Conservation (phyloP, 176 grass and related monocot genomes). For the Areca catechu region DNA sequence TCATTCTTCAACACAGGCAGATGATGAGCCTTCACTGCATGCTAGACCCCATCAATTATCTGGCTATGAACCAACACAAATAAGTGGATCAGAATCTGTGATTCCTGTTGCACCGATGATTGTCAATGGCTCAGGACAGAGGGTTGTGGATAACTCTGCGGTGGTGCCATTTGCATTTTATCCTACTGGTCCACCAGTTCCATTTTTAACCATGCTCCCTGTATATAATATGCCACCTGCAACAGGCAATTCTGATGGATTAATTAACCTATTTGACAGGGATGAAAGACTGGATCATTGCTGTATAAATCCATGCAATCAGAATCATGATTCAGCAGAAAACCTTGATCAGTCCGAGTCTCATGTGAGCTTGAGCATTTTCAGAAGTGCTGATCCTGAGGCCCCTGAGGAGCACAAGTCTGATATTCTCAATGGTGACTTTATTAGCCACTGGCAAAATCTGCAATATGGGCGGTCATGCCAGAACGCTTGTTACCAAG, state of each 20-base stretch:
- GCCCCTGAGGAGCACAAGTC: slow-evolving; percentile 38
- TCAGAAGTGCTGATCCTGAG: slow-evolving; percentile 28
- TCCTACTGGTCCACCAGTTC: slow-evolving; percentile 60
- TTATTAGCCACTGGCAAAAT: slow-evolving; percentile 48
- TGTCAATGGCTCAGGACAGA: slow-evolving; percentile 50
- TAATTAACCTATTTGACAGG: slow-evolving; percentile 37
- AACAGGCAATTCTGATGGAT: slow-evolving; percentile 32
- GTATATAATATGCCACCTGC: slow-evolving; percentile 17
- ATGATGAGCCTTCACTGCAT: slow-evolving; percentile 26
- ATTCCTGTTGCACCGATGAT: slow-evolving; percentile 45
- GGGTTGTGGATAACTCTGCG: slow-evolving; percentile 45
- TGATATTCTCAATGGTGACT: slow-evolving; percentile 80
- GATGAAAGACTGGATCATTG: slow-evolving; percentile 40
- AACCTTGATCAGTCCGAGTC: slow-evolving; percentile 36
- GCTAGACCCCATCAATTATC: slow-evolving; percentile 38
- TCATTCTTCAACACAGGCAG: slow-evolving; percentile 32
- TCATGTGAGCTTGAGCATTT: slow-evolving; percentile 27
- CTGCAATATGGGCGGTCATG: slow-evolving; percentile 63
- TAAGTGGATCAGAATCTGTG: slow-evolving; percentile 35
- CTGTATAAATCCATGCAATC: slow-evolving; percentile 32
- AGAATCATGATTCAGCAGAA: slow-evolving; percentile 35
- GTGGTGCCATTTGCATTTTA: slow-evolving; percentile 32
- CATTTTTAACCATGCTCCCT: slow-evolving; percentile 39
- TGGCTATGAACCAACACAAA: slow-evolving; percentile 39
- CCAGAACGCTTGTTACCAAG: slow-evolving; percentile 36